Conservation (phyloP, 2,329 filamentous ascomycete genomes). For the Alternaria conjuncta region DNA sequence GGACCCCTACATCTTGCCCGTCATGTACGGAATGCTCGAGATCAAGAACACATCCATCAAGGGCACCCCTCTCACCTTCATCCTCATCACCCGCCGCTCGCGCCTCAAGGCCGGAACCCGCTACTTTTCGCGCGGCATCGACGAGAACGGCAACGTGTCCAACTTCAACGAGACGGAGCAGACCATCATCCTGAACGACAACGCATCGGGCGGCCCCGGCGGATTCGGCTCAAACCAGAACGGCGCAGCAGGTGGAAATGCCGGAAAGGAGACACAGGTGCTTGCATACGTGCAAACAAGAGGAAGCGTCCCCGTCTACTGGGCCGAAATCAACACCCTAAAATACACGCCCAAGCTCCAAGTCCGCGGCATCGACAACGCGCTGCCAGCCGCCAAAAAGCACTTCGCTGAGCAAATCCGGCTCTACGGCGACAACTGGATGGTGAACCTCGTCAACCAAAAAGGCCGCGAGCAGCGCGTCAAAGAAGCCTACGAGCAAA, state of each 20-base stretch:
- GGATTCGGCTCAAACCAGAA: slow-evolving; percentile 83
- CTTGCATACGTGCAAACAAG: slow-evolving; percentile 95
- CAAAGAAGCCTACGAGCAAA: slow-evolving; percentile 92
- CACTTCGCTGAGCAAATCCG: slow-evolving; percentile 95
- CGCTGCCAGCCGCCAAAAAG: slow-evolving; percentile 76
- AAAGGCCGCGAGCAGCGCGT: slow-evolving; percentile 88
- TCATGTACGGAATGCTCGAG: slow-evolving; percentile 96
- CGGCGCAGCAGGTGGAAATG: slow-evolving; percentile 61
- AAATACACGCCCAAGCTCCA: slow-evolving; percentile 91
- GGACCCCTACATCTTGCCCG: slow-evolving; percentile 91
- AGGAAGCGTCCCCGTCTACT: slow-evolving; percentile 94
- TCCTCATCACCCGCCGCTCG: slow-evolving; percentile 86
- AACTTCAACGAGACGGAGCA: slow-evolving; percentile 99
- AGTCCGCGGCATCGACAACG: slow-evolving; percentile 82
- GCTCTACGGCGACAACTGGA: slow-evolving; percentile 93
- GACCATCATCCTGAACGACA: slow-evolving; percentile 86
- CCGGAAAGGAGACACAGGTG: slow-evolving; percentile 80
- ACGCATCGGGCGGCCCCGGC: slow-evolving; percentile 70
- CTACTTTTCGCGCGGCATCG: slow-evolving; percentile 93
- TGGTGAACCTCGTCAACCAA: slow-evolving; percentile 97
- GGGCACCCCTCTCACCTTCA: slow-evolving; percentile 80
- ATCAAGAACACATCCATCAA: slow-evolving; percentile 88
- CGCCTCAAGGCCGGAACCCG: slow-evolving; percentile 87
- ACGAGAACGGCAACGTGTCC: slow-evolving; percentile 92
- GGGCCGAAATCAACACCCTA: slow-evolving; percentile 93